Base-by-base conservation (phyloP, 768 basidiomycete genomes). In the Sistotremastrum niveocremeum region DNA sequence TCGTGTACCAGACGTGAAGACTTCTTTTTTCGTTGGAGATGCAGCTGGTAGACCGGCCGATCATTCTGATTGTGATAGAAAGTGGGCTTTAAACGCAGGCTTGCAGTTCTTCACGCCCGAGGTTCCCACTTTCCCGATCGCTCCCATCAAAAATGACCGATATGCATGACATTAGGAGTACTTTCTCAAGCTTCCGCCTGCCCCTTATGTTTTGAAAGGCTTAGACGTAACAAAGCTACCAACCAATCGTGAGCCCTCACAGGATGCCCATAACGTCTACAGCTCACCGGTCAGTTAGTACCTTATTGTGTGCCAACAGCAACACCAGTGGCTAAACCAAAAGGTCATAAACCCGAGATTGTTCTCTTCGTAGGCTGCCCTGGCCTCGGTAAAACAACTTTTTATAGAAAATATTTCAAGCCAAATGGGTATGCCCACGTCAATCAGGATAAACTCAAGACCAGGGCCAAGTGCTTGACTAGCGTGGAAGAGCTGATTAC, bases 11-110 rank as follows among this genome's bases (percentile, higher is more conserved):
- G 89, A 93, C 58, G 71, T 76, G 51, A 47, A 56, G 0, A 38
- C 65, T 1, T 81, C 85, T 0, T 84, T 85, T 54, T 93, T 83
- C 53, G 81, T 94, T 1, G 91, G 91, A 3, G 91, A 95, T 54
- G 89, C 88, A 2, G 91, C 89, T 7, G 91, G 90, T 7, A 76
- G 91, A 39, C 63, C 69, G 39, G 61, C 63, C 30, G 91, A 95
- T 63, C 86, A 84, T 57, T 73, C 82, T 5, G 77, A 79, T 49
- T 84, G 82, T 0, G 91, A 95, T 60, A 71, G 82, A 39, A 88
- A 93, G 62, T 87, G 81, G 70, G 88, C 91, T 0, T 58, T 79
- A 3, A 94, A 93, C 52, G 57, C 81, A 6, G 81, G 69, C 0
- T 57, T 95, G 2, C 65, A 65, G 7, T 95, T 94, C 58, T 69